Evolutionary conservation across 768 basidiomycete genomes (phyloP).

Genomic region (Trametes cubensis): DNA sequence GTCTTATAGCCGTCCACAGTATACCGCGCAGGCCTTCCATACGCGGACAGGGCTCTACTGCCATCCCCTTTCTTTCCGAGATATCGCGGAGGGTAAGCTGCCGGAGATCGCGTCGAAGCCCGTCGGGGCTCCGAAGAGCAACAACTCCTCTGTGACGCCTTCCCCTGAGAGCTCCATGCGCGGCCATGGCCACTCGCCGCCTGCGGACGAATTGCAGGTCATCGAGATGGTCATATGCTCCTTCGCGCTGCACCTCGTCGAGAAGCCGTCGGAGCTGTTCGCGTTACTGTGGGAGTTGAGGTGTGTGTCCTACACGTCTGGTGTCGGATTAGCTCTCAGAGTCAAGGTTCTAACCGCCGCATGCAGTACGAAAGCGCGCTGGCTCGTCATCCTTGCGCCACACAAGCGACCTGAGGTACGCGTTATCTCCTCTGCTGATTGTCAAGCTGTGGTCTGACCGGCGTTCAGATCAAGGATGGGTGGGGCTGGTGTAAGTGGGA

Average conservation of each 20-base stretch:
- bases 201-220: not conserved
- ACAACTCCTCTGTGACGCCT: conserved; percentile 6
- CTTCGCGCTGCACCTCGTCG: conserved; percentile 73
- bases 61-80: conserved; percentile 60
- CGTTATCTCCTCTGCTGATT: not conserved
- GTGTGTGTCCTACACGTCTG: conserved; percentile 12
- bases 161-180: conserved; percentile 16
- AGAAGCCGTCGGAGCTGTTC: conserved; percentile 62
- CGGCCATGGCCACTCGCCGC: not conserved
- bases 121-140: conserved; percentile 18
- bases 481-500: conserved; percentile 74
- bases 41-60: conserved; percentile 58
- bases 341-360: not conserved
- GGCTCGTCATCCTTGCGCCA: conserved; percentile 72
- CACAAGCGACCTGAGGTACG: conserved; percentile 77
- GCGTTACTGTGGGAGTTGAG: conserved; percentile 64
- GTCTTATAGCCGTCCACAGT: conserved; percentile 41
- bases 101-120: conserved; percentile 37
- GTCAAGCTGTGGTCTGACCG: not conserved
- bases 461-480: conserved; percentile 57
- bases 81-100: conserved; percentile 59
- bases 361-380: conserved; percentile 53
- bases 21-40: conserved; percentile 60
- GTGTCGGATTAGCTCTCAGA: not conserved
- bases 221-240: conserved; percentile 73